phyloP scores from a whole-genome alignment of 2,329 filamentous ascomycete genomes.

The Colletotrichum euphorbiae region DNA sequence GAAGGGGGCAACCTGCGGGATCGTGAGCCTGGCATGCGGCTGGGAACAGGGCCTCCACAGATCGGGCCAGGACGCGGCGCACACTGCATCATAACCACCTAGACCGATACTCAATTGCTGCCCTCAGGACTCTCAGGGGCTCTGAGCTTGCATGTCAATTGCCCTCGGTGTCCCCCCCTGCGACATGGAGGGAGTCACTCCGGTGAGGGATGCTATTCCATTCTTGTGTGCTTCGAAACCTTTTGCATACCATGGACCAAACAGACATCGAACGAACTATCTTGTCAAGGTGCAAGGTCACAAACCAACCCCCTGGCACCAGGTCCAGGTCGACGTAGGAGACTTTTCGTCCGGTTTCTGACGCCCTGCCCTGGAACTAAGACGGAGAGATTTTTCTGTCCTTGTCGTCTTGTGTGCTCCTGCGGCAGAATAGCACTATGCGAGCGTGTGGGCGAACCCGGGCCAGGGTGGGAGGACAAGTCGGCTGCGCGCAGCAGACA shows the following conservation, averaged over 20 bases:
- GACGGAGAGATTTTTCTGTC: slow-evolving; percentile 4
- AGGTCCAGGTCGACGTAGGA: slow-evolving; percentile 23
- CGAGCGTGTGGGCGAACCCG: slow-evolving; percentile 2
- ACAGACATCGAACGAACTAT: slow-evolving; percentile 37
- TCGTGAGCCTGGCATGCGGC: not conserved
- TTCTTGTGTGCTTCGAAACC: slow-evolving; percentile 28
- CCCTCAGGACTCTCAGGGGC: not conserved
- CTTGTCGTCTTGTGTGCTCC: slow-evolving; percentile 10
- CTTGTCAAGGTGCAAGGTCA: not conserved
- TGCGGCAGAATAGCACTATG: not conserved
- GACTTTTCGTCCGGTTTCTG: slow-evolving; percentile 38
- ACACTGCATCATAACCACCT: slow-evolving; percentile 2
- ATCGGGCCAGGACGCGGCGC: slow-evolving; percentile 11
- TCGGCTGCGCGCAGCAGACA: slow-evolving; percentile 5
- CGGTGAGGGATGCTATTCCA: not conserved
- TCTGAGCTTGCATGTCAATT: slow-evolving; percentile 7
- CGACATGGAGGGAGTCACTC: slow-evolving; percentile 3
- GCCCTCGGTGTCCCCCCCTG: slow-evolving; percentile 8
- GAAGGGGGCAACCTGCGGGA: not conserved
- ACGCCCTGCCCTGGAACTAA: slow-evolving; percentile 5
- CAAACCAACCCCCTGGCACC: not conserved
- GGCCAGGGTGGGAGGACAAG: slow-evolving; percentile 8
- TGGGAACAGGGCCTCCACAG: not conserved
- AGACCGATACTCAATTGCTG: not conserved
- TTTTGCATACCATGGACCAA: slow-evolving; percentile 20